Evolutionary conservation across 2,329 filamentous ascomycete genomes (phyloP).

Genomic region (Venturia effusa): DNA sequence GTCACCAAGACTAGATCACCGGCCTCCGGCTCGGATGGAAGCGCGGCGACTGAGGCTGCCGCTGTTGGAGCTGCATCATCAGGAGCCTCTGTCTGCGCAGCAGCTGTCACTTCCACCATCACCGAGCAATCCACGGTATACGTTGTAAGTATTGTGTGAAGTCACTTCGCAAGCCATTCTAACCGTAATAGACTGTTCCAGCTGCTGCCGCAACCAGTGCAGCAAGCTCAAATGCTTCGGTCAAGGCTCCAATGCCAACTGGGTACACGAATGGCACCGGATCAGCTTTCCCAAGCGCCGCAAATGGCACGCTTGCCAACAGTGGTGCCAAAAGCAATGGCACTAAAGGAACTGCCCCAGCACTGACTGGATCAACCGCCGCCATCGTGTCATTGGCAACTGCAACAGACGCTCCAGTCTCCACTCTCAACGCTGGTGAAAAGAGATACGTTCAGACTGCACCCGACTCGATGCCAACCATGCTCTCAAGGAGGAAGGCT

Average conservation of each 20-base stretch:
- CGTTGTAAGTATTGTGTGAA: not conserved
- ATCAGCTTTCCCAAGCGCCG: not conserved
- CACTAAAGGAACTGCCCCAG: not conserved
- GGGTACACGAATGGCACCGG: not conserved
- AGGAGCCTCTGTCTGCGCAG: not conserved
- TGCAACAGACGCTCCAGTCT: slow-evolving; percentile 11
- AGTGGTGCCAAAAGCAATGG: not conserved
- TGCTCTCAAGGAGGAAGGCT: not conserved
- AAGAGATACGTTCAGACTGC: not conserved
- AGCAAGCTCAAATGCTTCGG: not conserved
- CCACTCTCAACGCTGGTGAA: slow-evolving; percentile 15
- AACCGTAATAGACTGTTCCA: not conserved
- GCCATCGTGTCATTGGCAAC: slow-evolving; percentile 3
- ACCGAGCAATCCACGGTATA: slow-evolving; percentile 2
- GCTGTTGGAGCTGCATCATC: not conserved
- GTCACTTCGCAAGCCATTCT: not conserved
- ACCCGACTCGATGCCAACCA: not conserved
- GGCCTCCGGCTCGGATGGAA: not conserved
- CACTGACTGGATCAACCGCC: not conserved
- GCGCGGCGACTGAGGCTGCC: not conserved
- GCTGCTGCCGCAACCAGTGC: not conserved
- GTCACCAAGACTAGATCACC: not conserved
- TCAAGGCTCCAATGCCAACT: not conserved
- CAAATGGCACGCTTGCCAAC: not conserved
- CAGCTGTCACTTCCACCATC: not conserved